Percentiles rank a stretch among this genome's conserved stretches.
Evolutionary conservation across 805 yeast species (phyloP).

Genomic region (Cyberlindnera lachancei): DNA sequence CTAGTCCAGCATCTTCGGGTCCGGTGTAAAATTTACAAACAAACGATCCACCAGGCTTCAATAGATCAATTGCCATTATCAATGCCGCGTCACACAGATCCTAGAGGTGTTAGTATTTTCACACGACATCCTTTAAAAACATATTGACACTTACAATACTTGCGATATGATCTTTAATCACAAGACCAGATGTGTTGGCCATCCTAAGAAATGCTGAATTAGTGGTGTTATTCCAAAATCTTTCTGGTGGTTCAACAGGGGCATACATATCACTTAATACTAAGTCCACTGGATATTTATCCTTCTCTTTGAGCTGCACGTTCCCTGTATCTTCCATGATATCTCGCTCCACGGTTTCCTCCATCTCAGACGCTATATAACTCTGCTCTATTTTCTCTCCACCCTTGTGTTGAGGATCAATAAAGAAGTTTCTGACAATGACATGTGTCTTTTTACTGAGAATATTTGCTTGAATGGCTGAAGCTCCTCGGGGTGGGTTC

Average conservation of each 20-base stretch:
- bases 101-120: slow-evolving; percentile 22
- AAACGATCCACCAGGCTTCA: slow-evolving; percentile 63
- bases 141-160: slow-evolving; percentile 53
- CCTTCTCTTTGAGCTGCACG: slow-evolving; percentile 1
- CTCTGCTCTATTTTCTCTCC: slow-evolving; percentile 20
- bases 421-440: slow-evolving; percentile 43
- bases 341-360: slow-evolving; percentile 9
- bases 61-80: slow-evolving; percentile 61
- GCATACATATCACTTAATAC: slow-evolving; percentile 81
- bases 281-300: slow-evolving; percentile 45
- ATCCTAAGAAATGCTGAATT: slow-evolving; percentile 82
- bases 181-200: slow-evolving; percentile 83
- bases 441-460: slow-evolving; percentile 57
- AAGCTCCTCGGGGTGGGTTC: slow-evolving; percentile 74
- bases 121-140: neutral
- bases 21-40: slow-evolving; percentile 87
- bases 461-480: slow-evolving; percentile 84
- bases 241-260: slow-evolving; percentile 44
- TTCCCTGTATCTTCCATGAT: slow-evolving; percentile 5
- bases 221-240: slow-evolving; percentile 57
- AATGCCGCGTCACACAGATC: slow-evolving; percentile 90
- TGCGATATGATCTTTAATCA: slow-evolving; percentile 70
- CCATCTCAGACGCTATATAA: slow-evolving; percentile 23
- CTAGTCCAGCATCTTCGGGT: slow-evolving; percentile 61
- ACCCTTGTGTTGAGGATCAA: slow-evolving; percentile 3